Percentiles rank a stretch among this genome's conserved stretches.
phyloP scores from a whole-genome alignment of 192 early-diverging fungal genomes.

The Neocallimastix lanati region DNA sequence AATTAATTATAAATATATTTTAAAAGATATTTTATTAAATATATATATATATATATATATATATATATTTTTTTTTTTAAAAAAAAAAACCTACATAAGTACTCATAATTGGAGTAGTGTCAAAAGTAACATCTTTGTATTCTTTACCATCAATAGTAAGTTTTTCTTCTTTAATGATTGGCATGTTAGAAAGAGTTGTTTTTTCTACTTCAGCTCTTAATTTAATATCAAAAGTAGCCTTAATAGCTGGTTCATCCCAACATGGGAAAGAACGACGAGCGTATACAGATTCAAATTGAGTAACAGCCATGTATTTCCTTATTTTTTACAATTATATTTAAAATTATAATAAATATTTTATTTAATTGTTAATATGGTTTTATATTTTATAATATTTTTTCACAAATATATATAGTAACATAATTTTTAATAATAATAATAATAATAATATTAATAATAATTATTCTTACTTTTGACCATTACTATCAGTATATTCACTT shows the following conservation, averaged over 20 bases:
- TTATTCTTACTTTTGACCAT: slow-evolving; percentile 15
- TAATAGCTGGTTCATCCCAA: slow-evolving; percentile 91
- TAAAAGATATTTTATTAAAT: too few relatives aligned
- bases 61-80: slow-evolving; percentile 4
- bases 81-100: slow-evolving; percentile 51
- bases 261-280: slow-evolving; percentile 83
- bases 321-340: not conserved
- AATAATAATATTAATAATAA: not conserved
- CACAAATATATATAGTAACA: too few relatives aligned
- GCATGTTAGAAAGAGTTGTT: slow-evolving; percentile 85
- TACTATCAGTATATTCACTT: slow-evolving; percentile 40
- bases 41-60: too few relatives aligned
- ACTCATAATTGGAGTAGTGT: slow-evolving; percentile 80
- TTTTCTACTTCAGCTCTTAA: slow-evolving; percentile 55
- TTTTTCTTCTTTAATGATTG: slow-evolving; percentile 46
- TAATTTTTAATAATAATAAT: too few relatives aligned
- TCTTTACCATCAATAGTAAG: slow-evolving; percentile 4
- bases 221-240: slow-evolving; percentile 86
- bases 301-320: slow-evolving; percentile 54
- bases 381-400: too few relatives aligned
- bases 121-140: slow-evolving; percentile 66
- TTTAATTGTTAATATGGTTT: too few relatives aligned
- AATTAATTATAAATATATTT: too few relatives aligned
- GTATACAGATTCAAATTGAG: slow-evolving; percentile 90
- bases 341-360: too few relatives aligned